Conservation (phyloP, 345 rosid genomes). For the Sisymbrium irio region DNA sequence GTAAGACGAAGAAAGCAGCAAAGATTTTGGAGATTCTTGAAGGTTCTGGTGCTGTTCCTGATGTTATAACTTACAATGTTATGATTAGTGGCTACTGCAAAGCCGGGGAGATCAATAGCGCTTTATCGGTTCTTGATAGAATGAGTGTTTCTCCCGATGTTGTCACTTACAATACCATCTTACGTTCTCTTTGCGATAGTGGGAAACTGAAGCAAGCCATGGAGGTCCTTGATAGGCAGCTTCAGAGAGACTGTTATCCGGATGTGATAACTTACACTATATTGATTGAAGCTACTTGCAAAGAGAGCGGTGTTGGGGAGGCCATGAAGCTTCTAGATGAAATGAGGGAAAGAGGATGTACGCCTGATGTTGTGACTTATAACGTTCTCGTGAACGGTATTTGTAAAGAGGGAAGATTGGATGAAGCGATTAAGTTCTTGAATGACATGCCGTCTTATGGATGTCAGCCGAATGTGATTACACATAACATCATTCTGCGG, state of each 20-base stretch:
- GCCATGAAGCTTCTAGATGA: conserved; percentile 92
- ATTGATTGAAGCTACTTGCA: conserved; percentile 81
- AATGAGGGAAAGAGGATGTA: conserved; percentile 76
- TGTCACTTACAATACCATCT: conserved; percentile 76
- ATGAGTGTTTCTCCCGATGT: conserved; percentile 86
- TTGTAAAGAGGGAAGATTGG: conserved; percentile 78
- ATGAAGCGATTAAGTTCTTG: conserved; percentile 82
- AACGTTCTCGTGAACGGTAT: conserved; percentile 87
- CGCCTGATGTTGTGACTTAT: conserved; percentile 77
- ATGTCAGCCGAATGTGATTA: conserved; percentile 78
- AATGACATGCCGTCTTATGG: conserved; percentile 61
- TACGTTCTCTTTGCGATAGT: conserved; percentile 66
- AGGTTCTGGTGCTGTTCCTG: conserved; percentile 70
- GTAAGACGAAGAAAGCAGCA: conserved; percentile 67
- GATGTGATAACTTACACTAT: conserved; percentile 81
- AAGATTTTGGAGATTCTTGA: conserved; percentile 74
- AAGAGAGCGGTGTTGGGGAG: conserved; percentile 70
- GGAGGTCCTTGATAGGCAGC: conserved; percentile 67
- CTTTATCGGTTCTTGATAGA: conserved; percentile 56
- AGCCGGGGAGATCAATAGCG: conserved; percentile 71
- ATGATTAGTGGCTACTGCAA: conserved; percentile 81
- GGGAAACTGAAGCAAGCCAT: conserved; percentile 77
- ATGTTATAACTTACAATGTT: conserved; percentile 77
- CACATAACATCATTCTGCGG: conserved; percentile 72
- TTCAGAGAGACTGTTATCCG: conserved; percentile 62